These are phyloP conservation scores for Yarrowia sp. DNA, from an alignment of 805 yeast genomes.

Conservation along the genomic window DNA sequence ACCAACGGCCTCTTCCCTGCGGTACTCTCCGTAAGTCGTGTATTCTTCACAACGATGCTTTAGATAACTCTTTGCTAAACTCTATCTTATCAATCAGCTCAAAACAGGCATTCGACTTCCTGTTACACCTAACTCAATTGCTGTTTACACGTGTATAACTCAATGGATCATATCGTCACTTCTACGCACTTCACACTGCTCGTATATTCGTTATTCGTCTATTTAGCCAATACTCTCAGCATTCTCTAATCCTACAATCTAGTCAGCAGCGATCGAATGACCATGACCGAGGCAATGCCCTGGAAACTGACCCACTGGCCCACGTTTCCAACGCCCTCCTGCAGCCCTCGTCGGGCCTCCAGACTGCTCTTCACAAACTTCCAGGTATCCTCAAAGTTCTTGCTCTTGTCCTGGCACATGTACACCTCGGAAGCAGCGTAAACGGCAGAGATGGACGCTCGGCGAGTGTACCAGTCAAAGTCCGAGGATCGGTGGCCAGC, in stretches of 20 bases:
- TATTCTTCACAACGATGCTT: neutral
- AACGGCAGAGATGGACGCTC: constrained; percentile 71
- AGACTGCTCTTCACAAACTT: constrained; percentile 69
- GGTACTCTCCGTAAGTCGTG: too few species aligned
- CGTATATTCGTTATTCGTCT: constrained; percentile 22
- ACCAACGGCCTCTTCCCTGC: too few species aligned
- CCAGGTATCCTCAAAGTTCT: constrained; percentile 62
- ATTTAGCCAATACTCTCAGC: neutral
- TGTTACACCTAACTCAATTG: neutral
- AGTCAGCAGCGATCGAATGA: constrained; percentile 66
- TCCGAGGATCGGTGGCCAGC: constrained; percentile 82
- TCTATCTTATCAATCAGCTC: constrained; percentile 28
- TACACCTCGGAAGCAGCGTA: constrained; percentile 79
- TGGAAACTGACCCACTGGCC: constrained; percentile 81
- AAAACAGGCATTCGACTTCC: neutral
- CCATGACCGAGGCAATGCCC: constrained; percentile 66
- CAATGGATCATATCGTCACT: too few species aligned
- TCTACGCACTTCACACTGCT: neutral
- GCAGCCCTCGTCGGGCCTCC: constrained; percentile 59
- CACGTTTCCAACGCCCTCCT: constrained; percentile 65
- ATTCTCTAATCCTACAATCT: constrained; percentile 32
- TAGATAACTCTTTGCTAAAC: neutral
- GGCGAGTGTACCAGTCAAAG: constrained; percentile 91
- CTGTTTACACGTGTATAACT: neutral
- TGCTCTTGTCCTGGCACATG: constrained; percentile 77